A percentile compares a stretch with the other conserved stretches of the same genome.
These are phyloP conservation scores for Penicillium robsamsonii DNA, from an alignment of 495 filamentous ascomycete species.

Conservation along the genomic window DNA sequence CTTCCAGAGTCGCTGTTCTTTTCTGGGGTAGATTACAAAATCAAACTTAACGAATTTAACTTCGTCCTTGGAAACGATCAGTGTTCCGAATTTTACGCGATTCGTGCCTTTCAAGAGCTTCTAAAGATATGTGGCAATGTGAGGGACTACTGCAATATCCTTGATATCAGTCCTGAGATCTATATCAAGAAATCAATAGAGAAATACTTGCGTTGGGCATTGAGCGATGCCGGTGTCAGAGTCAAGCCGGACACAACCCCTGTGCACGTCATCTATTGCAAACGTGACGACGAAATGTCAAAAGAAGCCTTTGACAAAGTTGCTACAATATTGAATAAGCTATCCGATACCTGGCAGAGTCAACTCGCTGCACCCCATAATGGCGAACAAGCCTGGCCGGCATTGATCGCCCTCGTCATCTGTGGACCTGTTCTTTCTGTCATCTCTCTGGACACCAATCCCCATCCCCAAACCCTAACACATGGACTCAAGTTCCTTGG, in stretches of 20 bases:
- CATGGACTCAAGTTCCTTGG: slow-evolving; percentile 29
- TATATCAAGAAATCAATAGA: slow-evolving; percentile 35
- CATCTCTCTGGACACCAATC: slow-evolving; percentile 37
- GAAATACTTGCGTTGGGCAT: slow-evolving; percentile 45
- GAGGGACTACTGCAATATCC: slow-evolving; percentile 33
- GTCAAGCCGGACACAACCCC: slow-evolving; percentile 22
- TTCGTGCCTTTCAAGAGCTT: slow-evolving; percentile 37
- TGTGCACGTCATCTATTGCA: slow-evolving; percentile 35
- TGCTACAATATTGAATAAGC: slow-evolving; percentile 29
- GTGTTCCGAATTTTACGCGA: slow-evolving; percentile 38
- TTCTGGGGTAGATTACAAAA: background rate
- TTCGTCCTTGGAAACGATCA: slow-evolving; percentile 48
- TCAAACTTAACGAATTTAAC: slow-evolving; percentile 25
- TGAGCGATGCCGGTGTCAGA: slow-evolving; percentile 35
- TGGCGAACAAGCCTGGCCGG: slow-evolving; percentile 14
- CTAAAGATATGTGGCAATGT: slow-evolving; percentile 41
- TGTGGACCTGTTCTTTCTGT: slow-evolving; percentile 44
- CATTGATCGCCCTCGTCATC: slow-evolving; percentile 41
- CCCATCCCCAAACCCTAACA: slow-evolving; percentile 12
- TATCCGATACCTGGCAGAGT: slow-evolving; percentile 15
- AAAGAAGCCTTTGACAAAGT: slow-evolving; percentile 28
- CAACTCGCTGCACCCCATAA: background rate
- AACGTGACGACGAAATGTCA: slow-evolving; percentile 28
- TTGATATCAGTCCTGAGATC: slow-evolving; percentile 25
- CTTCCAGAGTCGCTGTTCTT: slow-evolving; percentile 59